Conservation (phyloP, 2,329 filamentous ascomycete species). For the Epichloe bromicola region DNA sequence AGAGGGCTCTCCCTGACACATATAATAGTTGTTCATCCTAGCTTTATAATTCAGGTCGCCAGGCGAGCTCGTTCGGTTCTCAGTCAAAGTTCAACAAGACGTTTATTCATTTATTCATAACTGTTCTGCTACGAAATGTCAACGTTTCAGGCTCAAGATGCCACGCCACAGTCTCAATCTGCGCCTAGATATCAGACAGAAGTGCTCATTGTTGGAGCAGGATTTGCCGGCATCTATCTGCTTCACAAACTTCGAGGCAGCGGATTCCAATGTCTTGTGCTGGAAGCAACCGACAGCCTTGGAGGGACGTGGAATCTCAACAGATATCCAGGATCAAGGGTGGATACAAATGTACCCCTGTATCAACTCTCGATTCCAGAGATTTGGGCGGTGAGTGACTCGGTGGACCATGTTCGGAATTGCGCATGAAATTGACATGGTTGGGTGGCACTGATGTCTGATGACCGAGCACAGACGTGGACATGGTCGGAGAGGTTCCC, state of each 20-base stretch:
- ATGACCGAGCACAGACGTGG: conserved; percentile 29
- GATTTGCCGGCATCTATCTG: conserved; percentile 36
- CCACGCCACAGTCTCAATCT: background rate
- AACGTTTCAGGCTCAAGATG: fast-evolving
- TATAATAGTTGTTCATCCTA: too few species aligned
- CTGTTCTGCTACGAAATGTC: background rate
- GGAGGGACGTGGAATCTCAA: conserved; percentile 45
- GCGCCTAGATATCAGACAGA: conserved; percentile 11
- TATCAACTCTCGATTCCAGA: conserved; percentile 42
- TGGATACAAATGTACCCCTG: conserved; percentile 40
- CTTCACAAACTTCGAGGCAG: conserved; percentile 37
- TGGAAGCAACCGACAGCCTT: conserved; percentile 38
- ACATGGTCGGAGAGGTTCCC: conserved; percentile 43
- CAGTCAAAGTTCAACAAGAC: too few species aligned
- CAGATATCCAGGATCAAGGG: conserved; percentile 39
- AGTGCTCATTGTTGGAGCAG: conserved; percentile 31
- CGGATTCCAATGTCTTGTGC: conserved; percentile 34
- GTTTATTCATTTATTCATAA: too few species aligned
- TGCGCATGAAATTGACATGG: conserved; percentile 3
- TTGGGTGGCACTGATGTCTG: background rate
- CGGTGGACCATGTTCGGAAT: background rate
- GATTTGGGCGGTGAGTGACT: conserved; percentile 18
- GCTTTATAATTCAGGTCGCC: too few species aligned
- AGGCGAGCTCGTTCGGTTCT: too few species aligned
- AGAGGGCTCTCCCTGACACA: too few species aligned